A percentile compares a stretch with the other conserved stretches of the same genome.
These are phyloP conservation scores for Talaromyces marneffei DNA, from an alignment of 2,329 filamentous ascomycete species.

Conservation along the genomic window DNA sequence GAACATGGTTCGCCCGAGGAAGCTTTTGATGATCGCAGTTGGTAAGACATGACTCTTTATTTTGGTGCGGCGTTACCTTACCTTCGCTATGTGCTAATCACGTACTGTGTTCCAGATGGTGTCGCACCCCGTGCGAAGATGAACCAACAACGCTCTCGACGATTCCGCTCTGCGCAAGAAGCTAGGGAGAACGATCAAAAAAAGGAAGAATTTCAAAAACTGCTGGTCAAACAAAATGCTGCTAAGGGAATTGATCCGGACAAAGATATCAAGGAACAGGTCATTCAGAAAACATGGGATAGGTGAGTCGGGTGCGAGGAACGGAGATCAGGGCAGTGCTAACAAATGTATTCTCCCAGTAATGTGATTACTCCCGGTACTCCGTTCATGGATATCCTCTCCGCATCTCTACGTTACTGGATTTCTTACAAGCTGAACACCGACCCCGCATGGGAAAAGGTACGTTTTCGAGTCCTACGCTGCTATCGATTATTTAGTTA, in stretches of 20 bases:
- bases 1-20: conserved; percentile 95
- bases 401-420: conserved; percentile 88
- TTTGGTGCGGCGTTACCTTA: background rate
- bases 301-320: background rate
- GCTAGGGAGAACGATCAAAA: conserved; percentile 90
- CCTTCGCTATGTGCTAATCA: conserved; percentile 28
- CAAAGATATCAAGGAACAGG: conserved; percentile 55
- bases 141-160: conserved; percentile 96
- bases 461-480: conserved; percentile 19
- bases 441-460: conserved; percentile 87
- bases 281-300: conserved; percentile 86
- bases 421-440: conserved; percentile 96
- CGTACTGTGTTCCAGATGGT: conserved; percentile 57
- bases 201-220: conserved; percentile 78
- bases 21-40: conserved; percentile 95
- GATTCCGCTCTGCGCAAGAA: conserved; percentile 90
- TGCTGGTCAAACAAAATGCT: conserved; percentile 73
- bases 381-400: conserved; percentile 96
- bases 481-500: conserved; percentile 17
- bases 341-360: conserved; percentile 30
- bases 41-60: conserved; percentile 44
- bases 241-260: conserved; percentile 48
- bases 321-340: background rate
- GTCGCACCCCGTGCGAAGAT: conserved; percentile 97
- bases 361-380: conserved; percentile 90